Percentiles rank a stretch among this genome's conserved stretches.
These are phyloP conservation scores for Clavispora asparagi DNA, from an alignment of 805 yeast species.

Conservation along the genomic window DNA sequence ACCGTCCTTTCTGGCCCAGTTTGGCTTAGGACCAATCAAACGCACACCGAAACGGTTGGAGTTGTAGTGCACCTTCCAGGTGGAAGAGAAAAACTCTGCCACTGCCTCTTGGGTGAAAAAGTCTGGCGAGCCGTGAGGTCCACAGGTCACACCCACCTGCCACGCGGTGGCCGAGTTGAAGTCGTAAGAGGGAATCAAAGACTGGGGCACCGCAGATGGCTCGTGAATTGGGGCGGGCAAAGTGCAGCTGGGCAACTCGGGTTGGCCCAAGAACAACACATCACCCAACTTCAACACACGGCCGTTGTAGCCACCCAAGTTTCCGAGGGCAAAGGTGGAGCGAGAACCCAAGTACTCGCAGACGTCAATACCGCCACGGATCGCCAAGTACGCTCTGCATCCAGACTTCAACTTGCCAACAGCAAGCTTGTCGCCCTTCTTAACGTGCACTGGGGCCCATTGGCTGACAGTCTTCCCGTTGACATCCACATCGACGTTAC, in stretches of 20 bases:
- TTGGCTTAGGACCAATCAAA: constrained; percentile 90
- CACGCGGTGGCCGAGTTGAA: constrained; percentile 46
- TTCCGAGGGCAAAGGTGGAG: constrained; percentile 91
- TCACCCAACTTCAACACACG: constrained; percentile 89
- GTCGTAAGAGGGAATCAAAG: constrained; percentile 50
- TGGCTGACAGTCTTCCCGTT: constrained; percentile 54
- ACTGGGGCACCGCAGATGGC: constrained; percentile 54
- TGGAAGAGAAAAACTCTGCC: constrained; percentile 63
- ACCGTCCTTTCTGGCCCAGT: constrained; percentile 95
- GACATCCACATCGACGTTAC: constrained; percentile 60
- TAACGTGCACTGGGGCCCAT: constrained; percentile 69
- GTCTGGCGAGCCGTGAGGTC: constrained; percentile 98
- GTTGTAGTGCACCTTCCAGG: constrained; percentile 95
- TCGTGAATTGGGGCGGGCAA: constrained; percentile 68
- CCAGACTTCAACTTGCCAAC: constrained; percentile 81
- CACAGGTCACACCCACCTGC: constrained; percentile 91
- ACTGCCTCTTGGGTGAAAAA: constrained; percentile 77
- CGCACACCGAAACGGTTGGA: constrained; percentile 96
- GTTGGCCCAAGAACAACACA: constrained; percentile 80
- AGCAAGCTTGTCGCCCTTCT: constrained; percentile 70
- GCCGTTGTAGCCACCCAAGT: constrained; percentile 92
- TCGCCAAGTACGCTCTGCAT: constrained; percentile 84
- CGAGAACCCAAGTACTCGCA: constrained; percentile 94
- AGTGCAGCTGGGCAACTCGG: constrained; percentile 59
- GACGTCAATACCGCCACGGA: constrained; percentile 91